These are phyloP conservation scores for Phyllosticta citribraziliensis DNA, from an alignment of 2,329 filamentous ascomycete species.

Conservation along the genomic window DNA sequence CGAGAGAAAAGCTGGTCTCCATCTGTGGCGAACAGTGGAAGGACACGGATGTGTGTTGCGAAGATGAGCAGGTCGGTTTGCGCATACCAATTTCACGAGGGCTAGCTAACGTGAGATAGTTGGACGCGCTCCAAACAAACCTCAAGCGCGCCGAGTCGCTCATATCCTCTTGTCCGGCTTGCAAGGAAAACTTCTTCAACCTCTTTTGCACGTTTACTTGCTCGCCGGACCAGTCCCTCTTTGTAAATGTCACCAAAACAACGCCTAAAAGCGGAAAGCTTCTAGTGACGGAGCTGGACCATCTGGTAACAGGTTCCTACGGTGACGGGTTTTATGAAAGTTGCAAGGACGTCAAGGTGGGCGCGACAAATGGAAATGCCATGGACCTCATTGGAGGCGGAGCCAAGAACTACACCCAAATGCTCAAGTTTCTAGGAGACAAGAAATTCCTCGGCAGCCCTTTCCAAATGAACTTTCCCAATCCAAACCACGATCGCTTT, in stretches of 20 bases:
- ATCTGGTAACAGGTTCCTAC: conserved; percentile 75
- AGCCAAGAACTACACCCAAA: conserved; percentile 76
- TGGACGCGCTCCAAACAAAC: conserved; percentile 72
- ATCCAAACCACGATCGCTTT: conserved; percentile 47
- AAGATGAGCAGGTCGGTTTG: conserved; percentile 57
- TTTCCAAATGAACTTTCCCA: conserved; percentile 94
- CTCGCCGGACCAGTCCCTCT: conserved; percentile 90
- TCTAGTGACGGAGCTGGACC: conserved; percentile 82
- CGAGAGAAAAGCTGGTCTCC: conserved; percentile 68
- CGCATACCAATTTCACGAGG: background rate
- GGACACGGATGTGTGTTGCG: conserved; percentile 76
- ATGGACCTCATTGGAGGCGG: conserved; percentile 96
- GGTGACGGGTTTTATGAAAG: conserved; percentile 87
- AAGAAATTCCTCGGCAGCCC: conserved; percentile 87
- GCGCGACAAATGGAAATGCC: conserved; percentile 81
- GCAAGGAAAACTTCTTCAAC: conserved; percentile 98
- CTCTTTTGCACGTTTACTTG: conserved; percentile 97
- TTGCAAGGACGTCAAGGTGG: conserved; percentile 98
- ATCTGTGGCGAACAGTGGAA: conserved; percentile 86
- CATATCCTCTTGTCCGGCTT: conserved; percentile 88
- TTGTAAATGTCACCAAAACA: conserved; percentile 81
- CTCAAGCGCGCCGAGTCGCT: conserved; percentile 79
- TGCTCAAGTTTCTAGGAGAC: conserved; percentile 86
- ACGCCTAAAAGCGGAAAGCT: conserved; percentile 50
- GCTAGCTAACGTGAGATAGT: conserved; percentile 36